Conservation (phyloP, 768 basidiomycete genomes). For the Amyloporia xantha region DNA sequence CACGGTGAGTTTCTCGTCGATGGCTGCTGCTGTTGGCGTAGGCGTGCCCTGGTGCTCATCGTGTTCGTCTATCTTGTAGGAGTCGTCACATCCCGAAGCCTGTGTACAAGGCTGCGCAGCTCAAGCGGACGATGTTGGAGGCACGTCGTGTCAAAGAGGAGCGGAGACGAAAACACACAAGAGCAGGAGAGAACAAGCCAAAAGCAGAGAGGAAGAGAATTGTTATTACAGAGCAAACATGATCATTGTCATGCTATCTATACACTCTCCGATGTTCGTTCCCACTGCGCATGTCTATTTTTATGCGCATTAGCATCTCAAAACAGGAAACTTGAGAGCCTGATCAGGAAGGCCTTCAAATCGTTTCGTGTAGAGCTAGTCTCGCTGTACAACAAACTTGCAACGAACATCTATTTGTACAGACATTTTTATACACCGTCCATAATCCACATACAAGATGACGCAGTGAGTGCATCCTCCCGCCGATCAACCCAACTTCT, state of each 20-base stretch:
- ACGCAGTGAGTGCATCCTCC: too few species aligned
- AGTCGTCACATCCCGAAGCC: constrained; percentile 79
- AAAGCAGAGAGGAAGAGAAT: constrained; percentile 87
- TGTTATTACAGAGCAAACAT: constrained; percentile 76
- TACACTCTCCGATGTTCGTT: too few species aligned
- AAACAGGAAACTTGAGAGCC: neutral
- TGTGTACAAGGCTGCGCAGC: constrained; percentile 80
- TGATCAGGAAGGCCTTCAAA: neutral
- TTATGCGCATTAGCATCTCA: neutral
- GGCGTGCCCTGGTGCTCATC: neutral
- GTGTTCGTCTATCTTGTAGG: constrained; percentile 3
- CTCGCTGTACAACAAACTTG: too few species aligned
- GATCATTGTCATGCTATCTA: constrained; percentile 4
- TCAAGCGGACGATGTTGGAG: constrained; percentile 92
- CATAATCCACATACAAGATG: too few species aligned
- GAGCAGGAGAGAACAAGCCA: constrained; percentile 80
- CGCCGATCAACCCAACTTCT: too few species aligned
- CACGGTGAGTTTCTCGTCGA: constrained; percentile 55
- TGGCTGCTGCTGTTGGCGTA: neutral
- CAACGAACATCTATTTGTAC: too few species aligned
- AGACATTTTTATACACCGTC: too few species aligned
- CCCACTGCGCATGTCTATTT: neutral
- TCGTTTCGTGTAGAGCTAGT: too few species aligned
- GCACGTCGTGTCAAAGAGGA: constrained; percentile 89
- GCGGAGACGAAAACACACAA: constrained; percentile 81